Evolutionary conservation across 768 basidiomycete genomes (phyloP).

Genomic region (Agaricus subrufescens): DNA sequence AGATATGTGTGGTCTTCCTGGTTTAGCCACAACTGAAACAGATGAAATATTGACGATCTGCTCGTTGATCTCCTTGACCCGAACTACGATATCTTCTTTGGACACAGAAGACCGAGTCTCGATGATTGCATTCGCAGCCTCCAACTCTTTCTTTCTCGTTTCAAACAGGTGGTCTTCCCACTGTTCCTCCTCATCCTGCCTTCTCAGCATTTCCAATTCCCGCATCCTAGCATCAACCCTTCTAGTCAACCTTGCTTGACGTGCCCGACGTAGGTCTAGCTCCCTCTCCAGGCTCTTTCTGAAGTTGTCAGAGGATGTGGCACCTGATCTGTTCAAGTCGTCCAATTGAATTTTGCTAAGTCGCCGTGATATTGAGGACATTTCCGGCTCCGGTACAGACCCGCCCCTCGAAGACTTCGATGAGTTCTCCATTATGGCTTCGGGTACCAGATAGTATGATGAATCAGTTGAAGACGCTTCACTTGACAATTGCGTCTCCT

Average conservation of each 20-base stretch:
- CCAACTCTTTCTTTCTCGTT: constrained; percentile 32
- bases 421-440: not conserved
- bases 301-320: not conserved
- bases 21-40: constrained; percentile 7
- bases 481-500: too few species aligned
- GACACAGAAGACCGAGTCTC: constrained; percentile 36
- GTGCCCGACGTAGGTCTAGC: not conserved
- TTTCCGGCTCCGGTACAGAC: not conserved
- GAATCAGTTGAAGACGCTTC: too few species aligned
- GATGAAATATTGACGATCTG: constrained; percentile 46
- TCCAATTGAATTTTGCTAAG: not conserved
- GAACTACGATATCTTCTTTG: constrained; percentile 37
- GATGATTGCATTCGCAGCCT: constrained; percentile 41
- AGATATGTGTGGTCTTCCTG: not conserved
- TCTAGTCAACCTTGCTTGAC: not conserved
- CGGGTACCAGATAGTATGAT: too few species aligned
- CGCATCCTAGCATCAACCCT: not conserved
- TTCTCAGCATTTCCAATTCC: not conserved
- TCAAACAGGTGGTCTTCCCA: constrained; percentile 7
- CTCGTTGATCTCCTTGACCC: constrained; percentile 39
- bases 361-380: not conserved
- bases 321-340: not conserved
- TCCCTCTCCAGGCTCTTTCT: not conserved
- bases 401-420: not conserved
- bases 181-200: not conserved